These are phyloP conservation scores for Neonectria ditissima DNA, from an alignment of 2,329 filamentous ascomycete species.

Conservation along the genomic window DNA sequence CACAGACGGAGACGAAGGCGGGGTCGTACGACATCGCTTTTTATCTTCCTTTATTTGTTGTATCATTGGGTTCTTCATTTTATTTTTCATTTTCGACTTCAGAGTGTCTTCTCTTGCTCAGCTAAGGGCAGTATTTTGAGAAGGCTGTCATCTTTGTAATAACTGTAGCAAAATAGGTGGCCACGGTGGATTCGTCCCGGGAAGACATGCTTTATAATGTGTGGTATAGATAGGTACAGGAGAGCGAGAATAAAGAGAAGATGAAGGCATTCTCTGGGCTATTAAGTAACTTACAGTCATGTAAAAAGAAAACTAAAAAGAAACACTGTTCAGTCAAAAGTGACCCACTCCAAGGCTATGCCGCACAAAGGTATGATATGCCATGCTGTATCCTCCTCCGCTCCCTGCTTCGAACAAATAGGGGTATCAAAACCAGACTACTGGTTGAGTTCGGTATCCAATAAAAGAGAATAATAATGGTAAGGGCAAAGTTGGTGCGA, in stretches of 20 bases:
- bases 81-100: conserved; percentile 17
- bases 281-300: conserved; percentile 32
- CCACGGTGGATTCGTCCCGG: conserved; percentile 22
- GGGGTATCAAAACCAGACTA: conserved; percentile 44
- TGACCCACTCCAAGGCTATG: conserved; percentile 40
- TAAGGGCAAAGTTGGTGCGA: background rate
- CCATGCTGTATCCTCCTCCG: conserved; percentile 11
- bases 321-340: conserved; percentile 31
- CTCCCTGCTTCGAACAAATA: conserved; percentile 24
- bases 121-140: conserved; percentile 9
- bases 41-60: conserved; percentile 21
- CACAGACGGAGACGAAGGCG: conserved; percentile 15
- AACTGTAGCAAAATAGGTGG: conserved; percentile 30
- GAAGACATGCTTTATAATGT: conserved; percentile 31
- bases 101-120: conserved; percentile 15
- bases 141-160: conserved; percentile 35
- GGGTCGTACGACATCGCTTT: conserved; percentile 11
- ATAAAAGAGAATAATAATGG: conserved; percentile 19
- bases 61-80: conserved; percentile 23
- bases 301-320: conserved; percentile 20
- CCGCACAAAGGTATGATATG: conserved; percentile 28
- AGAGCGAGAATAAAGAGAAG: conserved; percentile 17
- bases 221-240: conserved; percentile 20
- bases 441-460: conserved; percentile 24
- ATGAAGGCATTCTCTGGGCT: conserved; percentile 15